Percentiles rank a stretch among this genome's conserved stretches.
Evolutionary conservation across 495 filamentous ascomycete species (phyloP).

Genomic region (Geoglossum glabrum): DNA sequence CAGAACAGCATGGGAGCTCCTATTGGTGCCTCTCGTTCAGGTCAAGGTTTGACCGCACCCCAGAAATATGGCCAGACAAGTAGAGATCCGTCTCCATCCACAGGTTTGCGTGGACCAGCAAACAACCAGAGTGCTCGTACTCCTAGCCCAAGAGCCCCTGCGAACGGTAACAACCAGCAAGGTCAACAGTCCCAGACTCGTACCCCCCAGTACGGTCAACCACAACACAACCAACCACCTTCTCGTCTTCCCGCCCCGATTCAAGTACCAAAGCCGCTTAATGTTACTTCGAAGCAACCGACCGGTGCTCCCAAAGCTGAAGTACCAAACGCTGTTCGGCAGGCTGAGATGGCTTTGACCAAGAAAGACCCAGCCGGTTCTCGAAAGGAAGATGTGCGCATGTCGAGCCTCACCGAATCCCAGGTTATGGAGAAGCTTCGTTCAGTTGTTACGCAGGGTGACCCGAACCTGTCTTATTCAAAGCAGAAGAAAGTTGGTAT

Average conservation of each 20-base stretch:
- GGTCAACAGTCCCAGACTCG: not conserved
- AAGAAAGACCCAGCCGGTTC: constrained; percentile 46
- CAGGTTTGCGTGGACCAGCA: constrained; percentile 9
- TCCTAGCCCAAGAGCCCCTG: not conserved
- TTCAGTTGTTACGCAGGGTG: constrained; percentile 80
- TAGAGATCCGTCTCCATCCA: constrained; percentile 18
- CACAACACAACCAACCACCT: constrained; percentile 22
- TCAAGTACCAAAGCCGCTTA: constrained; percentile 65
- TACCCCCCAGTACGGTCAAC: not conserved
- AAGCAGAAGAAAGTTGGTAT: constrained; percentile 99
- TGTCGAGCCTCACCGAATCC: constrained; percentile 91
- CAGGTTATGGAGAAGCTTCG: constrained; percentile 92
- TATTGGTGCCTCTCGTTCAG: not conserved
- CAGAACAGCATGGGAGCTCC: not conserved
- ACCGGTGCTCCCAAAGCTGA: constrained; percentile 26
- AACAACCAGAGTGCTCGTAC: constrained; percentile 1
- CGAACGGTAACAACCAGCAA: not conserved
- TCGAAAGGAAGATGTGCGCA: constrained; percentile 75
- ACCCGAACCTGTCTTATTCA: constrained; percentile 78
- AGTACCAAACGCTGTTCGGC: constrained; percentile 31
- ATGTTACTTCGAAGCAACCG: constrained; percentile 64
- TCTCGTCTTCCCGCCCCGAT: constrained; percentile 43
- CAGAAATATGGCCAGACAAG: not conserved
- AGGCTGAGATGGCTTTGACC: constrained; percentile 62
- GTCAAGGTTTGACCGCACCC: not conserved